These are phyloP conservation scores for Malassezia restricta DNA, from an alignment of 1,284 basidiomycete species.

Conservation along the genomic window DNA sequence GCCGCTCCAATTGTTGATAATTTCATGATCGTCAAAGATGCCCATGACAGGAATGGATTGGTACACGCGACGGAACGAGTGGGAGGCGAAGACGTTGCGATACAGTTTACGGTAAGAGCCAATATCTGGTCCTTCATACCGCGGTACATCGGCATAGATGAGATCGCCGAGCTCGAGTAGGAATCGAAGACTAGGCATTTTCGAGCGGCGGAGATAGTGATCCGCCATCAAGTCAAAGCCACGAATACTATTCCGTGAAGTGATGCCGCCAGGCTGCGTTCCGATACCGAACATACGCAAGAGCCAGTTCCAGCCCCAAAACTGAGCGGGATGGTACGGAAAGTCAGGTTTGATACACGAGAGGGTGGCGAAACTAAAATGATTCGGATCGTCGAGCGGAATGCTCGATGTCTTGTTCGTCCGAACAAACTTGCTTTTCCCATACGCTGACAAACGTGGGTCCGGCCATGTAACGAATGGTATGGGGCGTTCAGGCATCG, in stretches of 20 bases:
- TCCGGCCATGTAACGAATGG: conserved; percentile 53
- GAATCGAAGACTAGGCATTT: conserved; percentile 45
- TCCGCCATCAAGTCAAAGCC: conserved; percentile 59
- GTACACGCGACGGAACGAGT: conserved; percentile 38
- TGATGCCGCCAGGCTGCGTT: conserved; percentile 27
- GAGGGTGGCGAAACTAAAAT: conserved; percentile 39
- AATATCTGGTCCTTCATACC: conserved; percentile 28
- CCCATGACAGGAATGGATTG: conserved; percentile 37
- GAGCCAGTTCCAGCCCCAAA: conserved; percentile 42
- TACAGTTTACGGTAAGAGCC: conserved; percentile 38
- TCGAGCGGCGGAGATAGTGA: conserved; percentile 18
- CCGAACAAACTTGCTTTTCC: conserved; percentile 20
- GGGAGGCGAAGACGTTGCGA: conserved; percentile 40
- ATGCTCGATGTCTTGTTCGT: not conserved
- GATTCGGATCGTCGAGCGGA: conserved; percentile 41
- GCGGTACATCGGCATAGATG: conserved; percentile 65
- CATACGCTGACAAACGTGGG: conserved; percentile 34
- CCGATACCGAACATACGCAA: conserved; percentile 27
- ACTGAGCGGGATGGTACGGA: conserved; percentile 42
- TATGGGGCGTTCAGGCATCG: conserved; percentile 18
- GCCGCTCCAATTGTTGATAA: conserved; percentile 42
- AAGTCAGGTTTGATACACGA: conserved; percentile 46
- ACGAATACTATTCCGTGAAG: conserved; percentile 50
- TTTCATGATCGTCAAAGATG: conserved; percentile 44
- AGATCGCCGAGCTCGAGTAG: conserved; percentile 50